Conservation (phyloP, 352 stramenopile species). For the Thalassiosira pacifica region DNA sequence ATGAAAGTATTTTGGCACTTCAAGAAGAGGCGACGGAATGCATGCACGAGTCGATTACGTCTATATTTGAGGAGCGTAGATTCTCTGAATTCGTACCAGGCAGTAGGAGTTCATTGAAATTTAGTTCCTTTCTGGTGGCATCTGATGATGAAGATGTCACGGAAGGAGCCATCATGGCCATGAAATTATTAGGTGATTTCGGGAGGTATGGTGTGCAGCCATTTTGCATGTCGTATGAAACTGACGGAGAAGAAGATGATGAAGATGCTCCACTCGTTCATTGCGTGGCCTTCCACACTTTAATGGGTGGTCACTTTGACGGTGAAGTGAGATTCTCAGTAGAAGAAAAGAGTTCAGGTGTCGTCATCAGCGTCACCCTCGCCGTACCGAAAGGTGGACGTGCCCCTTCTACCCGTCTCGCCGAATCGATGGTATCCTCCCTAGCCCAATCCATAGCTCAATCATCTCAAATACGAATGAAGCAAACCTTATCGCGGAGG, state of each 20-base stretch:
- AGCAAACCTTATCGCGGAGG: constrained; percentile 66
- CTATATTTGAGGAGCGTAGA: constrained; percentile 55
- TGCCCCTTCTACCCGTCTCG: constrained; percentile 51
- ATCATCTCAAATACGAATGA: constrained; percentile 62
- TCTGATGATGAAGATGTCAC: constrained; percentile 48
- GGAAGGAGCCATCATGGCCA: constrained; percentile 65
- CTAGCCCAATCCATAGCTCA: constrained; percentile 58
- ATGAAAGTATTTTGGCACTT: constrained; percentile 29
- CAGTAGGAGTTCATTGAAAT: constrained; percentile 60
- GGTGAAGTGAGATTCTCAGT: constrained; percentile 75
- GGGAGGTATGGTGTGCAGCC: constrained; percentile 74
- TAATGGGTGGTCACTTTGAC: constrained; percentile 80
- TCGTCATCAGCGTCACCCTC: constrained; percentile 55
- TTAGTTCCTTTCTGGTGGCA: constrained; percentile 53
- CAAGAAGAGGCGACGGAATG: constrained; percentile 36
- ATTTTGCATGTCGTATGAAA: constrained; percentile 69
- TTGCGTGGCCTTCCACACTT: constrained; percentile 65
- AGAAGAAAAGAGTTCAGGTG: constrained; percentile 41
- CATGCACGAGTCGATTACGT: constrained; percentile 53
- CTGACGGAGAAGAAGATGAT: constrained; percentile 34
- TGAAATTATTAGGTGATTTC: constrained; percentile 73
- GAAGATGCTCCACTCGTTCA: constrained; percentile 32
- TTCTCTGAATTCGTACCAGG: constrained; percentile 59
- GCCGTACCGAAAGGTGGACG: constrained; percentile 69
- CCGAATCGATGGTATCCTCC: constrained; percentile 60